Conservation (phyloP, 441 rosid genomes). For the Corymbia calophylla region DNA sequence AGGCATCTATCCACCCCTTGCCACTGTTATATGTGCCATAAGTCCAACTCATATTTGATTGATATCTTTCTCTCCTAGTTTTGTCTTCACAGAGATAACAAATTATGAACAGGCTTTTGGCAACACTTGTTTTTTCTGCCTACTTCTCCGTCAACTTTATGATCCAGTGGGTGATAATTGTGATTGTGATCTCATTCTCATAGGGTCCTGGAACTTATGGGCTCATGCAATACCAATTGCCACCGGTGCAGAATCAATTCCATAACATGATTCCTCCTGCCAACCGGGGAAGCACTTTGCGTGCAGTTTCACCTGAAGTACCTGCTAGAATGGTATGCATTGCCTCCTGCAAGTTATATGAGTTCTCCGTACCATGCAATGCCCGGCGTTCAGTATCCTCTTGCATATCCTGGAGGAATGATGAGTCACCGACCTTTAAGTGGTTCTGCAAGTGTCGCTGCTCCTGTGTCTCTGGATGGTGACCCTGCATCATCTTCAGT, state of each 20-base stretch:
- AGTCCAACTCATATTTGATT: neutral
- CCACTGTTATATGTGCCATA: neutral
- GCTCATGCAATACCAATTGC: slow-evolving; percentile 76
- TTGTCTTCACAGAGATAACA: neutral
- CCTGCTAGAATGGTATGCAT: slow-evolving; percentile 69
- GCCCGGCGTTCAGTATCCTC: slow-evolving; percentile 65
- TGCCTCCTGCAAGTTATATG: slow-evolving; percentile 67
- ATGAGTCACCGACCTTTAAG: slow-evolving; percentile 55
- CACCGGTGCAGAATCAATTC: slow-evolving; percentile 82
- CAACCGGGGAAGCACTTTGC: slow-evolving; percentile 66
- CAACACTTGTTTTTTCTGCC: neutral
- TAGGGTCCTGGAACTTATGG: slow-evolving; percentile 94
- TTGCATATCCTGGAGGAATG: slow-evolving; percentile 74
- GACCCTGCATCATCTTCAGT: slow-evolving; percentile 52
- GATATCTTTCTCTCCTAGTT: neutral
- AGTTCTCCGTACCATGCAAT: slow-evolving; percentile 74
- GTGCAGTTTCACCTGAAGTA: slow-evolving; percentile 60
- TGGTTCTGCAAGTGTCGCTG: slow-evolving; percentile 46
- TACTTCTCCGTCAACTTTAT: neutral
- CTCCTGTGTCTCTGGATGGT: slow-evolving; percentile 41
- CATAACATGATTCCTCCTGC: slow-evolving; percentile 63
- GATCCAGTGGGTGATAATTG: neutral
- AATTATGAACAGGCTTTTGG: neutral
- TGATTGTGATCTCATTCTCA: slow-evolving; percentile 8
- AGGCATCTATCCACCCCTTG: neutral